phyloP scores from a whole-genome alignment of 164 flowering plant species.

The Tetracentron sinense region DNA sequence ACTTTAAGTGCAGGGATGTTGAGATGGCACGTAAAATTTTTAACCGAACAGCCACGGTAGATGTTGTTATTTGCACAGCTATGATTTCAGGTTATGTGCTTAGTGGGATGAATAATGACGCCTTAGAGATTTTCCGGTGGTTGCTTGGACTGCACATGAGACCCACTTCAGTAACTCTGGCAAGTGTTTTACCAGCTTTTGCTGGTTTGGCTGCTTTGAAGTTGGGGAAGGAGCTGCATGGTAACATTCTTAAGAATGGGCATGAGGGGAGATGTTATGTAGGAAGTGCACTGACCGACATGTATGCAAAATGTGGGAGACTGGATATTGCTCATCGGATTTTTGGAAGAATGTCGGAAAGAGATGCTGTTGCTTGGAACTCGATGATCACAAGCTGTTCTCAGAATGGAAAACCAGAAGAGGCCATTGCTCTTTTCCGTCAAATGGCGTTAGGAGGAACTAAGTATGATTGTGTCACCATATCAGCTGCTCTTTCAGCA shows the following conservation, averaged over 20 bases:
- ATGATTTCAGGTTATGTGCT: slow-evolving; percentile 82
- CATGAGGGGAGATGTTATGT: slow-evolving; percentile 44
- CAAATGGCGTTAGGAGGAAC: slow-evolving; percentile 48
- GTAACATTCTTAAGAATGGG: slow-evolving; percentile 47
- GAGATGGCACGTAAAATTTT: slow-evolving; percentile 56
- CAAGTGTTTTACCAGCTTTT: slow-evolving; percentile 70
- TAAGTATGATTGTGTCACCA: slow-evolving; percentile 51
- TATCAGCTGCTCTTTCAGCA: slow-evolving; percentile 77
- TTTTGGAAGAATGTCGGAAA: slow-evolving; percentile 41
- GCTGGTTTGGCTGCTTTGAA: slow-evolving; percentile 52
- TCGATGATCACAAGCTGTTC: slow-evolving; percentile 63
- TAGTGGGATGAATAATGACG: slow-evolving; percentile 58
- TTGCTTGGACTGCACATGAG: slow-evolving; percentile 36
- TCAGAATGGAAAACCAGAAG: slow-evolving; percentile 69
- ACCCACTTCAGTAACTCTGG: slow-evolving; percentile 64
- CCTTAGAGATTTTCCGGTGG: slow-evolving; percentile 45
- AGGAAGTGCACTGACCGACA: slow-evolving; percentile 60
- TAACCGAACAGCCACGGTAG: slow-evolving; percentile 27
- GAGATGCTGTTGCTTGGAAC: slow-evolving; percentile 72
- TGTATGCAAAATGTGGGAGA: slow-evolving; percentile 94
- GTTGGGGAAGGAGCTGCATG: slow-evolving; percentile 72
- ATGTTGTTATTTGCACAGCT: slow-evolving; percentile 63
- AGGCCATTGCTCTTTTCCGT: slow-evolving; percentile 63
- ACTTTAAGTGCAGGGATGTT: slow-evolving; percentile 65
- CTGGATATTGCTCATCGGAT: slow-evolving; percentile 51